Percentiles rank a stretch among this genome's conserved stretches.
Conservation (phyloP, 345 rosid species). For the Eucalyptus rudis region DNA sequence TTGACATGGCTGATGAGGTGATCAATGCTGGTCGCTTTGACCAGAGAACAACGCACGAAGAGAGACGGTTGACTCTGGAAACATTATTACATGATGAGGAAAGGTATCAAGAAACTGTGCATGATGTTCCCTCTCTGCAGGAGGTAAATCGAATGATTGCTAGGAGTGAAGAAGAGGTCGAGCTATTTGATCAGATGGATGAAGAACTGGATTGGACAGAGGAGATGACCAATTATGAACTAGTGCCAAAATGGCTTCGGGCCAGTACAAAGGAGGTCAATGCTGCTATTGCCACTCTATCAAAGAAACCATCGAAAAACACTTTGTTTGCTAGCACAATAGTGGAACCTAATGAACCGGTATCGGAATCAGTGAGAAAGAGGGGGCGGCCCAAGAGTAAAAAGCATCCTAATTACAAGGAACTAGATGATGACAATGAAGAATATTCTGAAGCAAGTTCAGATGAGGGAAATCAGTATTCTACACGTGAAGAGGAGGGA, state of each 20-base stretch:
- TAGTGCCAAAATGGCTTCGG: conserved; percentile 99
- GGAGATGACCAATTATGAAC: conserved; percentile 88
- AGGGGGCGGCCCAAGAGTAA: conserved; percentile 85
- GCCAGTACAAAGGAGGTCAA: conserved; percentile 79
- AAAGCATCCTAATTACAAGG: conserved; percentile 81
- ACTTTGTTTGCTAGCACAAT: conserved; percentile 35
- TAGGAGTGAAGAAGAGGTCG: conserved; percentile 91
- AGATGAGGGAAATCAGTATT: conserved; percentile 71
- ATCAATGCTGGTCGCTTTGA: conserved; percentile 99
- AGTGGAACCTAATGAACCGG: conserved; percentile 31
- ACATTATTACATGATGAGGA: conserved; percentile 96
- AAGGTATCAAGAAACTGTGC: conserved; percentile 97
- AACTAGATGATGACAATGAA: conserved; percentile 82
- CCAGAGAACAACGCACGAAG: conserved; percentile 99
- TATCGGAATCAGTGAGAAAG: conserved; percentile 51
- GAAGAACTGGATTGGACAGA: conserved; percentile 90
- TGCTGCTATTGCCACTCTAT: conserved; percentile 48
- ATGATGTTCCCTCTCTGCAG: conserved; percentile 94
- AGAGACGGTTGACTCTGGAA: conserved; percentile 95
- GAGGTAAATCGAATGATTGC: conserved; percentile 97
- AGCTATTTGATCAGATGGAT: conserved; percentile 99
- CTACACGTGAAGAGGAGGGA: conserved; percentile 82
- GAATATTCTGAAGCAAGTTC: conserved; percentile 85
- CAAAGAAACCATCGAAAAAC: conserved; percentile 83
- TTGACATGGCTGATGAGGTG: conserved; percentile 99